A percentile compares a stretch with the other conserved stretches of the same genome.
These are phyloP conservation scores for Epithele typhae DNA, from an alignment of 768 basidiomycete genomes.

Conservation along the genomic window DNA sequence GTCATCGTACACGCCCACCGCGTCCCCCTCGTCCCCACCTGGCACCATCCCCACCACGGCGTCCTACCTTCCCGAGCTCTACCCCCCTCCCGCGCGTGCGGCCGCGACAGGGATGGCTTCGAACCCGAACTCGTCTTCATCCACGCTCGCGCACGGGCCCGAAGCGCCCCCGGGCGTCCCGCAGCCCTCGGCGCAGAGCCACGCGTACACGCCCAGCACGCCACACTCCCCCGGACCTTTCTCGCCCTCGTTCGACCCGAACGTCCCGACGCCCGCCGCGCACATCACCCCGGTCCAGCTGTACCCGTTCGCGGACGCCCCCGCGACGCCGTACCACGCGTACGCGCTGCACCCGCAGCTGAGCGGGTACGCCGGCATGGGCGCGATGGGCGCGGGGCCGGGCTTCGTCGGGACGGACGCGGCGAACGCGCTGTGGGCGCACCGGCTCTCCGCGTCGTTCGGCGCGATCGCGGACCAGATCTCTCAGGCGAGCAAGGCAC, in stretches of 20 bases:
- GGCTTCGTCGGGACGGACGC: background rate
- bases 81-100: background rate
- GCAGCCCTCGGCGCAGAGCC: background rate
- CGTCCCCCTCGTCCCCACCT: too few species aligned
- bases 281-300: background rate
- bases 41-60: background rate
- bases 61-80: background rate
- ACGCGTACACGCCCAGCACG: background rate
- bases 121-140: conserved; percentile 16
- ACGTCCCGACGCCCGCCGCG: conserved; percentile 9
- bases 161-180: background rate
- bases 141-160: conserved; percentile 16
- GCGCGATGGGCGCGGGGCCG: background rate
- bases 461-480: conserved; percentile 38
- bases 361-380: too few species aligned
- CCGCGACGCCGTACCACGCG: background rate
- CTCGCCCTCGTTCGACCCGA: conserved; percentile 22
- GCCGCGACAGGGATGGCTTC: conserved; percentile 1
- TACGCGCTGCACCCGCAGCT: too few species aligned
- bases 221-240: conserved; percentile 14
- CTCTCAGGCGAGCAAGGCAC: conserved; percentile 35
- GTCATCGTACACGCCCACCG: too few species aligned
- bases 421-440: conserved; percentile 22
- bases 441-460: conserved; percentile 34
- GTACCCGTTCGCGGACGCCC: background rate